Evolutionary conservation across 2,329 filamentous ascomycete species (phyloP), one percentile per base, ranked within the genome.

Genomic region (Xenosphaeropsis pyriputrescens): DNA sequence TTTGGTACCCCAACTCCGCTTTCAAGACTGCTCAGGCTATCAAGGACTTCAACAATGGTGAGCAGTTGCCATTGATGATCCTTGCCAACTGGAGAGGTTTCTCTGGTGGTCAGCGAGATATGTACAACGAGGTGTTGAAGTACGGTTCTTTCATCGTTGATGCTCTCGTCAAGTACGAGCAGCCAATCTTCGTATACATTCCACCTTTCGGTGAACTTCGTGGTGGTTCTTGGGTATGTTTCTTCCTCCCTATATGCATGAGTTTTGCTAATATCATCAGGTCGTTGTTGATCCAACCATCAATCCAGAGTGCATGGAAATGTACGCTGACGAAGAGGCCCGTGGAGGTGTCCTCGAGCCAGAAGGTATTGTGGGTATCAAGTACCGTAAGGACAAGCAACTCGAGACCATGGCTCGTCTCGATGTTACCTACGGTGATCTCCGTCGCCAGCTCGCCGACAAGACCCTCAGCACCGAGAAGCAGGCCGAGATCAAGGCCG

Each of bases 111-210:
- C 91, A 98, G 66, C 85, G 89, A 50, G 91, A 98, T 64, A 98
- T 98, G 91, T 98, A 93, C 77, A 95, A 96, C 67, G 91, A 98
- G 65, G 91, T 98, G 13, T 77, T 98, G 62, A 98, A 98, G 71
- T 98, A 98, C 56, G 91, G 91, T 57, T 95, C 89, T 14, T 96
- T 91, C 72, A 98, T 98, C 56, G 91, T 98, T 50, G 91, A 98
- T 55, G 89, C 89, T 39, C 79, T 98, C 35, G 86, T 94, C 70
- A 93, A 95, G 66, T 98, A 85, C 57, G 85, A 98, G 70, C 91
- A 98, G 69, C 91, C 91, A 39, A 79, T 98, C 63, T 98, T 98
- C 57, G 85, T 98, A 46, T 98, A 98, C 70, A 98, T 98, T 55
- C 91, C 91, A 55, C 91, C 91, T 7, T 85, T 81, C 55, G 89